Conservation (phyloP, 805 yeast species). For the Yarrowia osloensis region DNA sequence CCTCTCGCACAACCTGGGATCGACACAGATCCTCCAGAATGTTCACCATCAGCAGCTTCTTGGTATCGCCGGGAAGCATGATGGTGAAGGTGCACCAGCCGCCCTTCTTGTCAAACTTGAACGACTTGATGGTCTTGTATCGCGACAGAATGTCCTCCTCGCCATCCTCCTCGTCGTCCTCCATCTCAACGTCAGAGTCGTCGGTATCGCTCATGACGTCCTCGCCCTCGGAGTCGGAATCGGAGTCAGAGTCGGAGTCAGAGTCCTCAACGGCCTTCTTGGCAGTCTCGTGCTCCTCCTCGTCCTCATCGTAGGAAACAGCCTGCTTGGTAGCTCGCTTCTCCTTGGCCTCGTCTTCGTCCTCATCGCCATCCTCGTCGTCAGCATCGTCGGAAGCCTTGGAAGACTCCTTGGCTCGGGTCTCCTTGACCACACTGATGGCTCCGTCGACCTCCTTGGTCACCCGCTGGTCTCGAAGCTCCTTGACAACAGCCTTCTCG, state of each 20-base stretch:
- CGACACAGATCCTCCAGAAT: slow-evolving; percentile 91
- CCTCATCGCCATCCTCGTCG: slow-evolving; percentile 58
- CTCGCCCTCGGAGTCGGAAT: slow-evolving; percentile 48
- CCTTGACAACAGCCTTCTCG: slow-evolving; percentile 74
- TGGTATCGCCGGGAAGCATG: slow-evolving; percentile 79
- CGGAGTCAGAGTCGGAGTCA: slow-evolving; percentile 46
- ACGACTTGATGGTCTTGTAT: slow-evolving; percentile 72
- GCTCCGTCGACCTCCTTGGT: slow-evolving; percentile 50
- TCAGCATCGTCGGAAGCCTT: slow-evolving; percentile 44
- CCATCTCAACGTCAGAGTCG: slow-evolving; percentile 32
- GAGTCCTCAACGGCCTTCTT: slow-evolving; percentile 40
- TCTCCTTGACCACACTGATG: slow-evolving; percentile 53
- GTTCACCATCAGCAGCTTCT: slow-evolving; percentile 95
- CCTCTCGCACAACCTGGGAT: slow-evolving; percentile 87
- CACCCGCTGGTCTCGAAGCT: slow-evolving; percentile 67
- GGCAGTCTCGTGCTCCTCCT: slow-evolving; percentile 66
- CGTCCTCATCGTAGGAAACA: slow-evolving; percentile 91
- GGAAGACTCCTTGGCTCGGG: slow-evolving; percentile 40
- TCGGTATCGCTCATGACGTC: slow-evolving; percentile 29
- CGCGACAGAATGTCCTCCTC: slow-evolving; percentile 5
- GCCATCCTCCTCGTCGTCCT: slow-evolving; percentile 41
- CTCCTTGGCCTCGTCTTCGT: slow-evolving; percentile 60
- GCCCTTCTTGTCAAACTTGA: slow-evolving; percentile 82
- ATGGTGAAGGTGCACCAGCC: slow-evolving; percentile 91
- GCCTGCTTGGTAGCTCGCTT: slow-evolving; percentile 74